Conservation (phyloP, 257 asterid genomes). For the Solanum okadae region DNA sequence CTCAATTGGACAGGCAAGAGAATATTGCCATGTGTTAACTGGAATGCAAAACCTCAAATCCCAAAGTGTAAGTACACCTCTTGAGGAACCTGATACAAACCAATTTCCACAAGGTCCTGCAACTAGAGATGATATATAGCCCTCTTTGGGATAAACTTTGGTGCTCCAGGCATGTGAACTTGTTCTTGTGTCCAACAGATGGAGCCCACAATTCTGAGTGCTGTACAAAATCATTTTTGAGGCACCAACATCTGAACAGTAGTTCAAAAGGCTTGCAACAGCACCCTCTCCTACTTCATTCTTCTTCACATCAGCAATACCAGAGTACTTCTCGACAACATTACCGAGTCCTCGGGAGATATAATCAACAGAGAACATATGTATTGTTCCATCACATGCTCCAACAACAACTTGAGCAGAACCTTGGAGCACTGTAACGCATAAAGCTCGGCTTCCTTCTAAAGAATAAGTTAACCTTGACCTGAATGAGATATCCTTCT, state of each 20-base stretch:
- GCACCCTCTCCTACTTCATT: slow-evolving; percentile 74
- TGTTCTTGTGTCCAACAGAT: slow-evolving; percentile 85
- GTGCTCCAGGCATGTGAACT: slow-evolving; percentile 70
- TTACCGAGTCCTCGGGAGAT: slow-evolving; percentile 88
- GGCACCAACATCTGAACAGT: slow-evolving; percentile 58
- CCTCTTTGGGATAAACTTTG: slow-evolving; percentile 79
- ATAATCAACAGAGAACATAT: slow-evolving; percentile 86
- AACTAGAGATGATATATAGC: slow-evolving; percentile 75
- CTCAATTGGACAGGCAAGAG: slow-evolving; percentile 76
- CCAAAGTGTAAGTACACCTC: slow-evolving; percentile 97
- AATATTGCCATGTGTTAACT: slow-evolving; percentile 88
- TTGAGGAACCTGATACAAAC: slow-evolving; percentile 97
- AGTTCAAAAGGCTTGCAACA: slow-evolving; percentile 72
- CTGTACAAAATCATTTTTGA: slow-evolving; percentile 73
- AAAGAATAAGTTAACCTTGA: slow-evolving; percentile 87
- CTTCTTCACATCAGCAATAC: slow-evolving; percentile 75
- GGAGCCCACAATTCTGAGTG: slow-evolving; percentile 87
- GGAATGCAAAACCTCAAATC: slow-evolving; percentile 97
- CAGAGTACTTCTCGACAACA: slow-evolving; percentile 91
- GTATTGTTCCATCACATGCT: slow-evolving; percentile 85
- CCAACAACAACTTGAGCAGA: slow-evolving; percentile 83
- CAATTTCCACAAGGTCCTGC: slow-evolving; percentile 97
- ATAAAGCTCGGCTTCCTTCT: slow-evolving; percentile 81
- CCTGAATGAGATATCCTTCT: slow-evolving; percentile 95
- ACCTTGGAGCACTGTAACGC: slow-evolving; percentile 79